These are phyloP conservation scores for Microbotryum lychnidis-dioicae DNA, from an alignment of 1,284 basidiomycete species.

Conservation along the genomic window DNA sequence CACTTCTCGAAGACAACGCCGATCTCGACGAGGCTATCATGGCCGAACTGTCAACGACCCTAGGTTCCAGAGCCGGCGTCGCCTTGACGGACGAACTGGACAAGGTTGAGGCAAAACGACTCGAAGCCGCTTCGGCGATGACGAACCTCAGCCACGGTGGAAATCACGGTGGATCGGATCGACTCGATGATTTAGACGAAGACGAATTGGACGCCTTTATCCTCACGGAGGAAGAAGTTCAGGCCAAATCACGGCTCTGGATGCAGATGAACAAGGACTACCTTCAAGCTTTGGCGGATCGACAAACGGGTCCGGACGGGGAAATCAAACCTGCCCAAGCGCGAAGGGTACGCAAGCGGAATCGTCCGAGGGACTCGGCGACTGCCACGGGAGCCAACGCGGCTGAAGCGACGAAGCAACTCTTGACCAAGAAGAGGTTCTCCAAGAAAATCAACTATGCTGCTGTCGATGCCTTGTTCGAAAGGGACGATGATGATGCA, in stretches of 20 bases:
- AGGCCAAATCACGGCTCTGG: constrained; percentile 90
- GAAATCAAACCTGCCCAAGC: constrained; percentile 54
- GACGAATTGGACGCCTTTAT: constrained; percentile 80
- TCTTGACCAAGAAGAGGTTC: constrained; percentile 70
- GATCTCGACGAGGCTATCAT: constrained; percentile 38
- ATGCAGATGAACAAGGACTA: constrained; percentile 93
- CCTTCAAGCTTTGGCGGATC: constrained; percentile 54
- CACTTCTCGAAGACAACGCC: constrained; percentile 16
- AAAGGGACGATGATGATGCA: constrained; percentile 43
- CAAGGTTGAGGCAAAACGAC: constrained; percentile 23
- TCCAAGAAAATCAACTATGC: constrained; percentile 85
- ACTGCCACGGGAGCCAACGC: constrained; percentile 54
- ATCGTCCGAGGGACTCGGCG: constrained; percentile 59
- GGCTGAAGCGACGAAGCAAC: constrained; percentile 67
- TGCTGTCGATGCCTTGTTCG: constrained; percentile 66
- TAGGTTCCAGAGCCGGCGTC: constrained; percentile 54
- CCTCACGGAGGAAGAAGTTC: constrained; percentile 74
- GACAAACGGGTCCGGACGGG: constrained; percentile 51
- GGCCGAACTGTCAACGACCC: constrained; percentile 47
- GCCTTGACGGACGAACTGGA: constrained; percentile 41
- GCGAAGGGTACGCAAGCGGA: constrained; percentile 42
- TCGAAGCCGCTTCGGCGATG: constrained; percentile 10
- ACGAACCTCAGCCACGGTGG: constrained; percentile 15
- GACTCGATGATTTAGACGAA: constrained; percentile 72
- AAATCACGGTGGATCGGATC: constrained; percentile 18